Base-by-base conservation (phyloP, 495 filamentous ascomycete species). In the Lepraria neglecta region DNA sequence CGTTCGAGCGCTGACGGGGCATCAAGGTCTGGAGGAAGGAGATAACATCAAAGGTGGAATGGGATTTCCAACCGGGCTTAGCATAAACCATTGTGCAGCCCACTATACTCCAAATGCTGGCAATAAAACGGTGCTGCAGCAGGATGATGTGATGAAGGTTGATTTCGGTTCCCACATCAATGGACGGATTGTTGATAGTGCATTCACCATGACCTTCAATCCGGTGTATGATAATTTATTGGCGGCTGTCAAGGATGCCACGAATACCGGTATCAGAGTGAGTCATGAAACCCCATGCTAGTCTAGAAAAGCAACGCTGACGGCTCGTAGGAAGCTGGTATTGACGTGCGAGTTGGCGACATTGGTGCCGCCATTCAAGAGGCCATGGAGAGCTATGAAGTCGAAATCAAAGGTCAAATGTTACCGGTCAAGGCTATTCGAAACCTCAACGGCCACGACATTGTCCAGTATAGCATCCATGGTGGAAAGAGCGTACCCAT, bases 111-210 rank as follows among this genome's bases (percentile, higher is more conserved):
- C 84, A 10, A 87, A 87, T 64, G 80, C 83, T 0, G 82, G 83
- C 6, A 78, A 82, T 62, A 84, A 84, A 71, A 77, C 79, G 63
- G 68, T 85, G 51, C 66, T 87, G 53, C 68, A 82, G 45, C 52
- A 77, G 55, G 76, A 77, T 17, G 82, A 87, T 71, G 82, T 87
- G 12, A 80, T 87, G 80, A 87, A 84, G 64, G 80, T 87, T n/a
- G 84, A 87, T 65, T 84, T 86, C 65, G 84, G 84, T 31, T 82
- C 84, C 35, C 84, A 87, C 59, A 70, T 87, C 64, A 85, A 85
- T 63, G 84, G 84, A 40, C 74, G 82, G 60, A 87, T 87, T 64
- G 83, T 87, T 35, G 84, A 87, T 66, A 80, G 77, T 67, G 84
- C 84, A 0, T 87, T 84, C 62, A 87, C 84, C 4, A 74, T 87